phyloP scores from a whole-genome alignment of 768 basidiomycete species.

The Suillus paluster region DNA sequence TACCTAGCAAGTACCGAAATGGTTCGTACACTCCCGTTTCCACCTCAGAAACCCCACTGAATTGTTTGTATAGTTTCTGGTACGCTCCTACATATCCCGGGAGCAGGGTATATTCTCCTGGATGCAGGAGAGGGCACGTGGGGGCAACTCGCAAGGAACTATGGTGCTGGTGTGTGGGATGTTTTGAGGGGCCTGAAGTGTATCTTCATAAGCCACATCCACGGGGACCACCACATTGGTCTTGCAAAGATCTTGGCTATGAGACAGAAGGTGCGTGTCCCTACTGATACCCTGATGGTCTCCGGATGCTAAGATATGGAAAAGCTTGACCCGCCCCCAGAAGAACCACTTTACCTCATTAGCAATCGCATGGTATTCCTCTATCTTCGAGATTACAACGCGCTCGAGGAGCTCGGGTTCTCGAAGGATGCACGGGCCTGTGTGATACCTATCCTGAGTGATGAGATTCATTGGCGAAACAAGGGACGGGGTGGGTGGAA shows the following conservation, averaged over 20 bases:
- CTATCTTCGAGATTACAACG: constrained; percentile 74
- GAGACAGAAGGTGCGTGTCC: constrained; percentile 60
- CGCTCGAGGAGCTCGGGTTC: constrained; percentile 75
- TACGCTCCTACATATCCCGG: constrained; percentile 77
- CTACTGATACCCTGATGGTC: neutral
- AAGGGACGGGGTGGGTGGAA: constrained; percentile 19
- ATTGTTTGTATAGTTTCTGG: constrained; percentile 57
- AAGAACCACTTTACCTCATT: constrained; percentile 73
- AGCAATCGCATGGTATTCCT: constrained; percentile 56
- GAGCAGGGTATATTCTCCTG: constrained; percentile 74
- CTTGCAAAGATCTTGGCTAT: constrained; percentile 72
- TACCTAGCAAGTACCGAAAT: constrained; percentile 87
- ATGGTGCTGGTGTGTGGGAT: constrained; percentile 63
- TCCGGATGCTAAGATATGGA: constrained; percentile 5
- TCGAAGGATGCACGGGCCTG: constrained; percentile 50
- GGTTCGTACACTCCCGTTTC: constrained; percentile 47
- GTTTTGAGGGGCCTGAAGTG: constrained; percentile 73
- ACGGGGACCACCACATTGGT: constrained; percentile 93
- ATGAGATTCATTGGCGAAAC: constrained; percentile 55
- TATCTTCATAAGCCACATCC: constrained; percentile 88
- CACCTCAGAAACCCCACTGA: neutral
- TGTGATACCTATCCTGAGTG: constrained; percentile 58
- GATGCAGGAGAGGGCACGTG: constrained; percentile 93
- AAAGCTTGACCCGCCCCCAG: constrained; percentile 67
- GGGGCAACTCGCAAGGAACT: constrained; percentile 84